Evolutionary conservation across 192 early-diverging fungal genomes (phyloP).

Genomic region (Helicostylum pulchrum): DNA sequence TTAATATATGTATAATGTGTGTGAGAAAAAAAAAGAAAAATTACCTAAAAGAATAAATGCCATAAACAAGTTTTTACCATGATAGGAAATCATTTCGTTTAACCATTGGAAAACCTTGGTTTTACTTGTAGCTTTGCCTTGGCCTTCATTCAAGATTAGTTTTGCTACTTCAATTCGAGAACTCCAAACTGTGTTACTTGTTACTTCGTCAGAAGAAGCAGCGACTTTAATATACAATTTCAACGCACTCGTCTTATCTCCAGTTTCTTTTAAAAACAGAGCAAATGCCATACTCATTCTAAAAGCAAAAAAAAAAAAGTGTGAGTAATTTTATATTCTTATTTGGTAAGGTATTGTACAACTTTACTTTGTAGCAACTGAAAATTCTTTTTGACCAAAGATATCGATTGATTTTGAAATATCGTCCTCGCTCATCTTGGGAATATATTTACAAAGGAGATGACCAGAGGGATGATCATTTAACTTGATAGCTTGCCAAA

Average conservation of each 20-base stretch:
- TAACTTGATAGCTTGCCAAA: not conserved
- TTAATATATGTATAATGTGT: not conserved
- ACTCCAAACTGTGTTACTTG: not conserved
- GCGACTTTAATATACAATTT: not conserved
- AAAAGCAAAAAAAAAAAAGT: not conserved
- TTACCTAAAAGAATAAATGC: not conserved
- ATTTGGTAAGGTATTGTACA: too few species aligned
- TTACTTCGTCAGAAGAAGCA: too few species aligned
- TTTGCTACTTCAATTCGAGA: not conserved
- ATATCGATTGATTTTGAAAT: not conserved
- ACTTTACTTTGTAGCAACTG: too few species aligned
- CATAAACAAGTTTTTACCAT: not conserved
- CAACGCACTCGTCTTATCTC: not conserved
- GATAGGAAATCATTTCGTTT: not conserved
- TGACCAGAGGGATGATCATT: not conserved
- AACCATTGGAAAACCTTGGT: not conserved
- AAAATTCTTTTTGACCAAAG: too few species aligned
- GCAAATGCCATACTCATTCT: slow-evolving; percentile 6
- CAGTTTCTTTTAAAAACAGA: not conserved
- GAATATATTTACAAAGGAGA: not conserved
- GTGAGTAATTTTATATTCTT: too few species aligned
- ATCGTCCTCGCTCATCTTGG: not conserved
- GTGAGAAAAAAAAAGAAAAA: not conserved
- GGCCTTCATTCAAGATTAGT: not conserved
- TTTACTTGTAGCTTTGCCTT: not conserved